Conservation (phyloP, 176 grass and related monocot genomes). For the Oryza australiensis region DNA sequence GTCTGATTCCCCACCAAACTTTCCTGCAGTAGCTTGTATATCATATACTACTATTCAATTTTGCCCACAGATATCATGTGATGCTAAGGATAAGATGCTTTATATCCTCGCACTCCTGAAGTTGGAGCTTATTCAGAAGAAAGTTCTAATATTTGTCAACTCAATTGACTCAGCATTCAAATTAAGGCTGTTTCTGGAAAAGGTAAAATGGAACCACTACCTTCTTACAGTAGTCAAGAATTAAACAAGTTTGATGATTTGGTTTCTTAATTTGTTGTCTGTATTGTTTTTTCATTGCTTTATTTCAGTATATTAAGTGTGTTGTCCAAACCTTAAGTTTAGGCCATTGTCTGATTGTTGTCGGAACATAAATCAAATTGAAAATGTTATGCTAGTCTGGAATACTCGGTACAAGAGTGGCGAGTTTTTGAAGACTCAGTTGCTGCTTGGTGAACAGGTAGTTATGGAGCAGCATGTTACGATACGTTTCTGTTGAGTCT, state of each 20-base stretch:
- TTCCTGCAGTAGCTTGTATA: slow-evolving; percentile 3
- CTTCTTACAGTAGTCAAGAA: not conserved
- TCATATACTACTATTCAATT: not conserved
- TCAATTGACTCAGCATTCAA: slow-evolving; percentile 94
- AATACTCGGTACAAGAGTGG: not conserved
- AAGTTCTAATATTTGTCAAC: slow-evolving; percentile 96
- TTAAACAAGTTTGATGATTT: slow-evolving; percentile 16
- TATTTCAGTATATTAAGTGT: slow-evolving; percentile 10
- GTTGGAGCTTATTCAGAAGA: slow-evolving; percentile 91
- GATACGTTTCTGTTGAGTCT: not conserved
- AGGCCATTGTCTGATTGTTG: not conserved
- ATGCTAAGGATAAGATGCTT: slow-evolving; percentile 74
- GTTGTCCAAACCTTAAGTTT: not conserved
- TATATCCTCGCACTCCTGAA: slow-evolving; percentile 78
- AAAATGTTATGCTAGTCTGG: not conserved
- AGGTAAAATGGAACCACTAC: slow-evolving; percentile 53
- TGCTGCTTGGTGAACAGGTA: slow-evolving; percentile 9
- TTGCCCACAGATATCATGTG: slow-evolving; percentile 75
- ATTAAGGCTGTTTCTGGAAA: slow-evolving; percentile 83
- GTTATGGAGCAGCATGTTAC: not conserved
- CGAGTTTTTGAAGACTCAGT: not conserved
- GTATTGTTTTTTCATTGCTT: slow-evolving; percentile 3
- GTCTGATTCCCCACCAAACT: not conserved
- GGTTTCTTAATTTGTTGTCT: not conserved
- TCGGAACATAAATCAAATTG: not conserved